Base-by-base conservation (phyloP, 306 rosid species). In the Ziziphus jujuba region DNA sequence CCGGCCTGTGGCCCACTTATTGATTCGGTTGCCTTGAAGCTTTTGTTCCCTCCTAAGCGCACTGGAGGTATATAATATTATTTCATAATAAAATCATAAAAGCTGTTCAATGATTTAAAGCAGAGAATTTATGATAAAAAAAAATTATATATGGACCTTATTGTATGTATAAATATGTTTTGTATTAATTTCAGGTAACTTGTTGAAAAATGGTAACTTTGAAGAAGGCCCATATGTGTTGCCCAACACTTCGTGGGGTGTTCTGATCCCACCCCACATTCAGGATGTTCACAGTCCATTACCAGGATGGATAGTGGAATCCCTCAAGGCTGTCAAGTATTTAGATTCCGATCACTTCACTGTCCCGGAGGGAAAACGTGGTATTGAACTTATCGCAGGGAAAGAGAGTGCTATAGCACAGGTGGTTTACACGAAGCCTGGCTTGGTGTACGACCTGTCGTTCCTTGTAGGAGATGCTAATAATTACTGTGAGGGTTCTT, bases 1-100 rank as follows among this genome's bases (percentile, higher is more conserved):
- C 84, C 93, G 1, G 92, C 93, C 56, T 91, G 97, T 48, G 97
- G 97, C 47, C 97, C 97, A 0, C 85, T 91, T 35, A 86, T 91
- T 44, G 87, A 83, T 59, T 84, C 91, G 0, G 80, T 91, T 59
- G 96, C 91, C 2, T 52, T 91, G 66, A 91, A 78, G 76, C 31
- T 72, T 69, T 51, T 91, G 85, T n/a, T 34, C 49, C 81, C 66
- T 53, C 88, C 97, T 1, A 86, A 38, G 67, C 84, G 89, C 34
- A 81, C 87, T 0, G 69, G 61, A 60, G 91, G 92, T 87, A 28
- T 10, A 17, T 15, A 28, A n/a, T n/a, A n/a, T n/a, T n/a, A n/a
- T n/a, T n/a, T n/a, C n/a, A n/a, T n/a, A n/a, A n/a, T n/a, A n/a
- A n/a, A n/a, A n/a, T n/a, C n/a, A n/a, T n/a, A n/a, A n/a, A n/a